Evolutionary conservation across 2,329 filamentous ascomycete species (phyloP).

Genomic region (Cladorrhinum sp.): DNA sequence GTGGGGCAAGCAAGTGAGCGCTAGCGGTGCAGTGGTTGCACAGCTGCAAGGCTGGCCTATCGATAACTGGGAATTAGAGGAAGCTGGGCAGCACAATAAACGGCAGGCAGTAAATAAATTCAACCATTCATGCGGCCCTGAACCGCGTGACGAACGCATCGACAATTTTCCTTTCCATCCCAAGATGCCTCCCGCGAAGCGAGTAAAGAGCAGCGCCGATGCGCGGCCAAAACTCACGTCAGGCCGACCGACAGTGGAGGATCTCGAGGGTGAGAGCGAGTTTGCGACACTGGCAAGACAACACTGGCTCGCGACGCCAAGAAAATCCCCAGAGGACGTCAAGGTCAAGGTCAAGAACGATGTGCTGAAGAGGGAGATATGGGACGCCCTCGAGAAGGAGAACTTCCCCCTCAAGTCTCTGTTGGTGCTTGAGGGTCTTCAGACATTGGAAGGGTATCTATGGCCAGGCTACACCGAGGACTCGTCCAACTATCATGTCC

Average conservation of each 20-base stretch:
- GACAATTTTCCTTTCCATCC: slow-evolving; percentile 15
- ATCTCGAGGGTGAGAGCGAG: slow-evolving; percentile 66
- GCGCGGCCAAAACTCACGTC: slow-evolving; percentile 41
- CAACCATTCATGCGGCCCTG: slow-evolving; percentile 22
- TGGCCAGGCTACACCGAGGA: slow-evolving; percentile 92
- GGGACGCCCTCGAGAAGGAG: slow-evolving; percentile 81
- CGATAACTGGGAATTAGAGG: not conserved
- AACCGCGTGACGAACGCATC: slow-evolving; percentile 20
- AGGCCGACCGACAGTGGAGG: slow-evolving; percentile 62
- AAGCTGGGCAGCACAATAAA: not conserved
- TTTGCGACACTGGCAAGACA: slow-evolving; percentile 77
- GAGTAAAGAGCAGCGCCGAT: slow-evolving; percentile 51
- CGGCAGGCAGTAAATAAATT: slow-evolving; percentile 1
- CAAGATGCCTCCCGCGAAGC: slow-evolving; percentile 58
- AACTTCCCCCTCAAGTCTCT: slow-evolving; percentile 75
- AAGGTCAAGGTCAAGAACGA: slow-evolving; percentile 78
- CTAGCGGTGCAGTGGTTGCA: not conserved
- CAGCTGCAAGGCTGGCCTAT: slow-evolving; percentile 20
- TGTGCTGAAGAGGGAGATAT: slow-evolving; percentile 81
- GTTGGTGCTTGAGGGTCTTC: slow-evolving; percentile 81
- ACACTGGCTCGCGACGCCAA: slow-evolving; percentile 73
- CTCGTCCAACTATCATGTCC: slow-evolving; percentile 85
- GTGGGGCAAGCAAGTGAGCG: slow-evolving; percentile 4
- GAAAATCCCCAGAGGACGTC: slow-evolving; percentile 41
- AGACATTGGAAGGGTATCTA: slow-evolving; percentile 81